phyloP scores from a whole-genome alignment of 495 filamentous ascomycete genomes.

The Apiosordaria backusii region DNA sequence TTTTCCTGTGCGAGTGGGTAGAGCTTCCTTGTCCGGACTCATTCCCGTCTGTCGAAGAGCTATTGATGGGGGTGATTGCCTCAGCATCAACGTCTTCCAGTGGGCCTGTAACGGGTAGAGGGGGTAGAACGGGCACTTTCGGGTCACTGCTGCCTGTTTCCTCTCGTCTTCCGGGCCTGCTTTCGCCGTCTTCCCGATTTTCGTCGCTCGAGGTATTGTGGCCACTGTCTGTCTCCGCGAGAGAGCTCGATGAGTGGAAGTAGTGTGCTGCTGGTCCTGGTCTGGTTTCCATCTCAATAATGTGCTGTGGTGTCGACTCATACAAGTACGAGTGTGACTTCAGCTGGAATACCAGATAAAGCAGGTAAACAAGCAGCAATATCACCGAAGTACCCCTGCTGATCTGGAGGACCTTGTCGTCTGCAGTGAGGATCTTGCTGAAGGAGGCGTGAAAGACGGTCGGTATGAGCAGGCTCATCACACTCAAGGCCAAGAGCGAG shows the following conservation, averaged over 20 bases:
- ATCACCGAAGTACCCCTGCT: constrained; percentile 90
- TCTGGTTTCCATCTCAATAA: constrained; percentile 83
- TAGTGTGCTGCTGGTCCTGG: constrained; percentile 81
- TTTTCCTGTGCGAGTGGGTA: background rate
- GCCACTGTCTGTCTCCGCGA: background rate
- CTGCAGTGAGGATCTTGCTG: constrained; percentile 56
- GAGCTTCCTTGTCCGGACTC: background rate
- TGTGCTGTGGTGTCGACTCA: constrained; percentile 80
- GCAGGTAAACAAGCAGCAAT: constrained; percentile 73
- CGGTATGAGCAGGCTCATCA: constrained; percentile 79
- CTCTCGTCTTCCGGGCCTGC: background rate
- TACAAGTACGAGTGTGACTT: constrained; percentile 92
- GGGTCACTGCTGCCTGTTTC: background rate
- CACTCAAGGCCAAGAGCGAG: constrained; percentile 82
- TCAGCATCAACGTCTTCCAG: background rate
- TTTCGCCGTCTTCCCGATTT: background rate
- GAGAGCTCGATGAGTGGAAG: constrained; percentile 56
- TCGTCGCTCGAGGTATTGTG: background rate
- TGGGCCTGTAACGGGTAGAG: background rate
- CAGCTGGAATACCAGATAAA: constrained; percentile 87
- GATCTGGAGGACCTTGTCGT: constrained; percentile 69
- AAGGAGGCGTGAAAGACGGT: constrained; percentile 93
- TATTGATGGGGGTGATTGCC: background rate
- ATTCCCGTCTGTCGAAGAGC: background rate
- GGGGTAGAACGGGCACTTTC: too few species aligned